Evolutionary conservation across 2,329 filamentous ascomycete genomes (phyloP).

Genomic region (Tolypocladium album): DNA sequence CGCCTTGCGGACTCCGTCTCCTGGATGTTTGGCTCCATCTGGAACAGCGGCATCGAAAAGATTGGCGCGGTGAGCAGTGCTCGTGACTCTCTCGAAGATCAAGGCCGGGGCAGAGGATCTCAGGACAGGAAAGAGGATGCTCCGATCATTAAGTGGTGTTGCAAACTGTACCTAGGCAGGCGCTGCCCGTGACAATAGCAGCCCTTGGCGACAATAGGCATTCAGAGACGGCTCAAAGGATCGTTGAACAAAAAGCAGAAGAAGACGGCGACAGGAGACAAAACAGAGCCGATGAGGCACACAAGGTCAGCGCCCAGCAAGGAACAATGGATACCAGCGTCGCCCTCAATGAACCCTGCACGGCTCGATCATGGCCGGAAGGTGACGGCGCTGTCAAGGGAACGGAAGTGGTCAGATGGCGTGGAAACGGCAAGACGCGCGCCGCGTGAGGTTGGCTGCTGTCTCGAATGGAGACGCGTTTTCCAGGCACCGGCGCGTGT

Average conservation of each 20-base stretch:
- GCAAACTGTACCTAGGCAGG: not conserved
- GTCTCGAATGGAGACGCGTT: constrained; percentile 1
- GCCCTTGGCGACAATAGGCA: not conserved
- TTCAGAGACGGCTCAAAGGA: not conserved
- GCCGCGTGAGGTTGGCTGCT: constrained; percentile 8
- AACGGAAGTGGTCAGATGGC: not conserved
- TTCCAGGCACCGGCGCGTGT: not conserved
- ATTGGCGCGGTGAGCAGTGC: not conserved
- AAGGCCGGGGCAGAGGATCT: too few relatives aligned
- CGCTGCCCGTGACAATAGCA: not conserved
- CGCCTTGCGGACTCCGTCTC: constrained; percentile 29
- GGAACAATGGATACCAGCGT: constrained; percentile 2
- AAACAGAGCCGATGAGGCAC: not conserved
- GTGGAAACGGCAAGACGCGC: constrained; percentile 11
- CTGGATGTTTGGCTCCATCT: constrained; percentile 36
- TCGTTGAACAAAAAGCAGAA: not conserved
- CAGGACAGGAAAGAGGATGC: not conserved
- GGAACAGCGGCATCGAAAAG: constrained; percentile 33
- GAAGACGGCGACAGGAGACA: not conserved
- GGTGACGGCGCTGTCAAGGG: not conserved
- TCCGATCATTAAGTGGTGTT: not conserved
- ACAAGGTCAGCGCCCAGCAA: not conserved
- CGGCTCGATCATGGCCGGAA: not conserved
- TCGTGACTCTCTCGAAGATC: not conserved
- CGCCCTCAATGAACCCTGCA: not conserved